Evolutionary conservation across 2,329 filamentous ascomycete genomes (phyloP), one percentile per base, ranked within the genome.

Genomic region (Cercospora canescens): DNA sequence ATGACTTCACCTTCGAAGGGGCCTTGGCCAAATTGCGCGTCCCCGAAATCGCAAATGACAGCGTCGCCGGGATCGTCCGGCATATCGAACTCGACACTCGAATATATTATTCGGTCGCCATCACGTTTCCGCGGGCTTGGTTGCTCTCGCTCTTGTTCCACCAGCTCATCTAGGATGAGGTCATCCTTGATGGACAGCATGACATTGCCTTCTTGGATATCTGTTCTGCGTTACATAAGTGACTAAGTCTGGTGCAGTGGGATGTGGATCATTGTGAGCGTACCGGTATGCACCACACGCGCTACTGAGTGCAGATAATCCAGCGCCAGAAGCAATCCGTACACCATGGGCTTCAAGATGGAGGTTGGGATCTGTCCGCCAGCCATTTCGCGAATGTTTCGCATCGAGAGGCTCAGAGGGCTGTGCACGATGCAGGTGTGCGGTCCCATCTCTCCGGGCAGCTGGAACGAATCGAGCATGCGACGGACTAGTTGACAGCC

Each of bases 1-100:
- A 75, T 71, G 12, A 74, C 73, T 4, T 71, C 35, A 50, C 73
- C 69, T 16, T 32, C 32, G 34, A 54, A 41, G 0, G 21, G 30
- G 2, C 21, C 41, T 39, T 26, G 28, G 7, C 60, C 48, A 6
- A 54, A 24, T 35, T 30, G 11, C 7, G 60, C 48, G 7, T 55
- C 45, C n/a, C 48, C 60, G 3, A 62, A 62, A 16, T 62, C 60
- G 35, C 48, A 55, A n/a, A 62, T 32, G 16, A 26, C 35, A 35
- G 28, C 24, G 6, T 50, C 14, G 28, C 60, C 48, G 24, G 45
- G 32, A 3, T 55, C 50, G 16, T 55, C 30, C 9, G 45, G 30
- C 45, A 55, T 62, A 16, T 50, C 30, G 16, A 62, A 16, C 6
- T 50, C 45, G 28, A 35, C 41, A 24, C 39, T 34, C 4, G 28